These are phyloP conservation scores for Sclerotinia subarctica DNA, from an alignment of 2,329 filamentous ascomycete genomes.

Conservation along the genomic window DNA sequence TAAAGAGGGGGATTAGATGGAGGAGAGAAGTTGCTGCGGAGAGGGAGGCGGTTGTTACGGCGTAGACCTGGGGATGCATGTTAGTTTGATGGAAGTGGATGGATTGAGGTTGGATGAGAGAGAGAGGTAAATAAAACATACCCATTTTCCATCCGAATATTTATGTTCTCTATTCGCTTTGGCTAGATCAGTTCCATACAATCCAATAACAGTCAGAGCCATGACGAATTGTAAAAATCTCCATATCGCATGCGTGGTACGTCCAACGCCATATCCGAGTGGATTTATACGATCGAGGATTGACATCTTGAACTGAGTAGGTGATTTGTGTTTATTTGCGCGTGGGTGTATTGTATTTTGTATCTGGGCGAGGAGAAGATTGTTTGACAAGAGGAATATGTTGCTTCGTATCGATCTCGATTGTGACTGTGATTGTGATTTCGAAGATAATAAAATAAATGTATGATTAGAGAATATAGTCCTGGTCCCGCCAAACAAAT, in stretches of 20 bases:
- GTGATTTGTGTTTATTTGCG: neutral
- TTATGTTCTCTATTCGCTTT: slow-evolving; percentile 48
- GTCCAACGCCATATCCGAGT: slow-evolving; percentile 3
- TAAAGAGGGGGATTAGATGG: slow-evolving; percentile 62
- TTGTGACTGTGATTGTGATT: neutral
- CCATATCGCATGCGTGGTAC: slow-evolving; percentile 51
- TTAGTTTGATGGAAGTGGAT: neutral
- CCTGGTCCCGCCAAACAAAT: neutral
- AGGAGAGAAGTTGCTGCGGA: slow-evolving; percentile 62
- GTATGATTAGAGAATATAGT: too few species aligned
- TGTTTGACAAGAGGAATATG: neutral
- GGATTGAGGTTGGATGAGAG: neutral
- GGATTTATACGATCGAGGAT: slow-evolving; percentile 10
- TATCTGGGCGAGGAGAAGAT: neutral
- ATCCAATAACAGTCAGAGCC: slow-evolving; percentile 70
- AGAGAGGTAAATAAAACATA: slow-evolving; percentile 41
- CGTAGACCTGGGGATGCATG: slow-evolving; percentile 55
- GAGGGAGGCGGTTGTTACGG: slow-evolving; percentile 65
- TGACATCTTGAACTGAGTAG: neutral
- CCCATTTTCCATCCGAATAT: slow-evolving; percentile 66
- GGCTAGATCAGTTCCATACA: slow-evolving; percentile 71
- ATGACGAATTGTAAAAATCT: slow-evolving; percentile 75
- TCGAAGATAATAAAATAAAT: neutral
- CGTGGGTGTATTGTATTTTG: neutral
- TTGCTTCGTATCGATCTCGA: neutral